These are phyloP conservation scores for Pythium brassicae DNA, from an alignment of 352 stramenopile species.

Conservation along the genomic window DNA sequence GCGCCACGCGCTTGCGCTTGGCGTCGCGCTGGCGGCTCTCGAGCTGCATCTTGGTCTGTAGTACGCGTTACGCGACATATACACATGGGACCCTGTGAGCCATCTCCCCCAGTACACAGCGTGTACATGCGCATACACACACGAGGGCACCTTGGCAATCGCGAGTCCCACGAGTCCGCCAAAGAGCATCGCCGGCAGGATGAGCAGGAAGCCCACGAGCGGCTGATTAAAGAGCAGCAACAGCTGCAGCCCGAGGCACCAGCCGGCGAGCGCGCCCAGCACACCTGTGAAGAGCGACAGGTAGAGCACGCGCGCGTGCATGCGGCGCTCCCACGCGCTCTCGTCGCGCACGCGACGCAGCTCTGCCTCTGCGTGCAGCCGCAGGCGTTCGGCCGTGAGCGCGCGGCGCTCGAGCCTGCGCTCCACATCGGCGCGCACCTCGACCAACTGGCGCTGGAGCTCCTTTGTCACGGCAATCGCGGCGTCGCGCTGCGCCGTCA, in stretches of 20 bases:
- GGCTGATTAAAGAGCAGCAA: constrained; percentile 47
- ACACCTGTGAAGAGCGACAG: constrained; percentile 49
- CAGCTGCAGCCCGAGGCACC: constrained; percentile 39
- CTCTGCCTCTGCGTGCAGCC: constrained; percentile 60
- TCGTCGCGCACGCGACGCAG: constrained; percentile 36
- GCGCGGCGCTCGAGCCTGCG: constrained; percentile 59
- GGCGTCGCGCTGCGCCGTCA: constrained; percentile 68
- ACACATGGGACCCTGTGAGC: background rate
- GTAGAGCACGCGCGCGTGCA: constrained; percentile 43
- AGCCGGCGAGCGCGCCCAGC: constrained; percentile 47
- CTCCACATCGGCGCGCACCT: constrained; percentile 42
- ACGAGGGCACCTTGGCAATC: constrained; percentile 50
- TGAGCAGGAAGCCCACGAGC: constrained; percentile 58
- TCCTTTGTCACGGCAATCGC: constrained; percentile 74
- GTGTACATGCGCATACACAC: background rate
- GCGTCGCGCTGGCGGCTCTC: constrained; percentile 40
- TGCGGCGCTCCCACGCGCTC: constrained; percentile 43
- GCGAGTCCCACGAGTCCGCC: constrained; percentile 40
- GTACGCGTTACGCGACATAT: background rate
- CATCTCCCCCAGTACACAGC: background rate
- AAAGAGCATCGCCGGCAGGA: constrained; percentile 56
- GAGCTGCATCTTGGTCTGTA: constrained; percentile 47
- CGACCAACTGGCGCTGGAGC: constrained; percentile 60
- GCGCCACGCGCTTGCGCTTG: constrained; percentile 25
- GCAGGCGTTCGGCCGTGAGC: constrained; percentile 61